These are phyloP conservation scores for Leucaena leucocephala DNA, from an alignment of 306 rosid genomes.

Conservation along the genomic window DNA sequence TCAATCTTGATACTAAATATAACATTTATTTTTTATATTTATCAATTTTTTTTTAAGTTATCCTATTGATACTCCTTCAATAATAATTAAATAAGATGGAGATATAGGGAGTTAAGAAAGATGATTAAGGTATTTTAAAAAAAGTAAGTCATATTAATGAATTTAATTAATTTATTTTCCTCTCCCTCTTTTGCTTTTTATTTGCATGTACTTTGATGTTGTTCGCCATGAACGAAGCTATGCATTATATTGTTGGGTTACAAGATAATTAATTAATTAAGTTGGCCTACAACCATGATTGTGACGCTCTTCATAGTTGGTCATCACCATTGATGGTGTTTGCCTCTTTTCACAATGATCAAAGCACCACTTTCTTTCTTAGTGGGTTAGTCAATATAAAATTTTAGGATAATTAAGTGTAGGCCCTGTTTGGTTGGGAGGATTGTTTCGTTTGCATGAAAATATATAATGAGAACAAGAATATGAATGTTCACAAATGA, in stretches of 20 bases:
- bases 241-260: constrained; percentile 12
- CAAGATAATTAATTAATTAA: background rate
- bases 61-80: too few species aligned
- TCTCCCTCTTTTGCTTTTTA: background rate
- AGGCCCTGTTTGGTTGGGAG: background rate
- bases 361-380: background rate
- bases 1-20: too few species aligned
- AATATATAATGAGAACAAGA: background rate
- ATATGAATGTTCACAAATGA: background rate
- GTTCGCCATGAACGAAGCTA: background rate
- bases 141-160: too few species aligned
- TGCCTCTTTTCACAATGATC: background rate
- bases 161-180: too few species aligned
- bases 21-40: too few species aligned
- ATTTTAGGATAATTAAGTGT: background rate
- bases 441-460: background rate
- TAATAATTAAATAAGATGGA: too few species aligned
- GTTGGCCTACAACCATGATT: constrained; percentile 34
- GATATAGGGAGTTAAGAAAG: too few species aligned
- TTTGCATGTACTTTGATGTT: background rate
- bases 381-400: constrained; percentile 10
- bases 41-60: too few species aligned
- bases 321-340: background rate
- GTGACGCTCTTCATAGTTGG: constrained; percentile 4
- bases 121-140: too few species aligned